Evolutionary conservation across 306 rosid genomes (phyloP).

Genomic region (Ceratonia siliqua): DNA sequence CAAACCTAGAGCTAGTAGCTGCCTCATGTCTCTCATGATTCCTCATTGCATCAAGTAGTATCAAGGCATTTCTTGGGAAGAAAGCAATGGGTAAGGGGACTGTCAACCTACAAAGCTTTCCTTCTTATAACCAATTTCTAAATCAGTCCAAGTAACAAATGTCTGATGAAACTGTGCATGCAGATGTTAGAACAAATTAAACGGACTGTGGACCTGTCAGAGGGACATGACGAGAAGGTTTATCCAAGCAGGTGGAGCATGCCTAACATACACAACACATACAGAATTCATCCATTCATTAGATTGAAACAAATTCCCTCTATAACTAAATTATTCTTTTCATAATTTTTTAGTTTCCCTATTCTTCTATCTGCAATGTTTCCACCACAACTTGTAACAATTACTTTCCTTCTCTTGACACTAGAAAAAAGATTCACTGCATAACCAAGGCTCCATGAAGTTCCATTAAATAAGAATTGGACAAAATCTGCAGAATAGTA

Average conservation of each 20-base stretch:
- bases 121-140: background rate
- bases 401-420: too few relatives aligned
- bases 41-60: conserved; percentile 3
- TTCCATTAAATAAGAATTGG: background rate
- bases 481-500: conserved; percentile 13
- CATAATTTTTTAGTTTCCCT: too few relatives aligned
- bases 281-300: too few relatives aligned
- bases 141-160: background rate
- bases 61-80: conserved; percentile 1
- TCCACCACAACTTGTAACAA: too few relatives aligned
- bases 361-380: too few relatives aligned
- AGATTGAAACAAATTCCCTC: too few relatives aligned
- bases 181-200: background rate
- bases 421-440: background rate
- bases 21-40: background rate
- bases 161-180: background rate
- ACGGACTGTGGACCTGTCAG: background rate
- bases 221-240: too few relatives aligned
- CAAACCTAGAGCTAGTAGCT: background rate
- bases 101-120: background rate
- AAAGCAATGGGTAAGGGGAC: background rate
- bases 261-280: too few relatives aligned
- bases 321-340: too few relatives aligned
- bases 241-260: too few relatives aligned
- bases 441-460: background rate